A percentile compares a stretch with the other conserved stretches of the same genome.
Evolutionary conservation across 129 eudicot genomes (phyloP).

Genomic region (Escallonia herrerae): DNA sequence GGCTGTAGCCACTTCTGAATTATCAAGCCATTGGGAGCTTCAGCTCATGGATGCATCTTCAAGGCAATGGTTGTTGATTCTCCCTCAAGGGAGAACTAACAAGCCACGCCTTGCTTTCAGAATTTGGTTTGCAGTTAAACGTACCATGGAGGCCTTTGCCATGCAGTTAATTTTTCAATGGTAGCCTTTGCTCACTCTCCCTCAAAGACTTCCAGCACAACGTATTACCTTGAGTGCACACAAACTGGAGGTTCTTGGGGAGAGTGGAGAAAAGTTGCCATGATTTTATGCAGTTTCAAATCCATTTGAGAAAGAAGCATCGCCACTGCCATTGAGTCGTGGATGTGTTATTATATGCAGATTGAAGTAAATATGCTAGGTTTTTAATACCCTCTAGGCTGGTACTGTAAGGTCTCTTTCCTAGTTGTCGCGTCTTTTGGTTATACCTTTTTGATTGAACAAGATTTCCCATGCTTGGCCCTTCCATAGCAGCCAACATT

Average conservation of each 20-base stretch:
- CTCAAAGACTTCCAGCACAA: constrained; percentile 22
- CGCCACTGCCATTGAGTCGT: too few species aligned
- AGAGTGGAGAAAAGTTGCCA: constrained; percentile 24
- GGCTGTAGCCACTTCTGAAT: background rate
- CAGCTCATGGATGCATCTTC: too few species aligned
- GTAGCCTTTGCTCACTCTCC: constrained; percentile 22
- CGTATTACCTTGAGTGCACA: background rate
- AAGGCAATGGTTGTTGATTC: too few species aligned
- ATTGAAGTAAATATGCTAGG: too few species aligned
- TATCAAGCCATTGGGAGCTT: background rate
- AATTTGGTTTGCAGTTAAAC: constrained; percentile 1
- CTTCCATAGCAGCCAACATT: too few species aligned
- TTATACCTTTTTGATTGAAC: too few species aligned
- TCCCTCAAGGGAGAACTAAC: constrained; percentile 33
- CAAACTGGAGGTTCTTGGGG: constrained; percentile 30
- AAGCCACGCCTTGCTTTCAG: constrained; percentile 7
- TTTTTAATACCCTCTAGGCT: too few species aligned
- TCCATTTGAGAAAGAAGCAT: background rate
- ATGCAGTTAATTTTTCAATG: background rate
- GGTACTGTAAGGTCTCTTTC: too few species aligned
- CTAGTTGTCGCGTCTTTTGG: too few species aligned
- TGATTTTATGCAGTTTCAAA: constrained; percentile 9
- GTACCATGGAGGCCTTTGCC: constrained; percentile 26
- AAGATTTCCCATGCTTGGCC: too few species aligned
- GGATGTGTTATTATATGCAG: too few species aligned